Percentiles rank a stretch among this genome's conserved stretches.
phyloP scores from a whole-genome alignment of 148 eudicot genomes.

The Rhododendron kiyosumense region DNA sequence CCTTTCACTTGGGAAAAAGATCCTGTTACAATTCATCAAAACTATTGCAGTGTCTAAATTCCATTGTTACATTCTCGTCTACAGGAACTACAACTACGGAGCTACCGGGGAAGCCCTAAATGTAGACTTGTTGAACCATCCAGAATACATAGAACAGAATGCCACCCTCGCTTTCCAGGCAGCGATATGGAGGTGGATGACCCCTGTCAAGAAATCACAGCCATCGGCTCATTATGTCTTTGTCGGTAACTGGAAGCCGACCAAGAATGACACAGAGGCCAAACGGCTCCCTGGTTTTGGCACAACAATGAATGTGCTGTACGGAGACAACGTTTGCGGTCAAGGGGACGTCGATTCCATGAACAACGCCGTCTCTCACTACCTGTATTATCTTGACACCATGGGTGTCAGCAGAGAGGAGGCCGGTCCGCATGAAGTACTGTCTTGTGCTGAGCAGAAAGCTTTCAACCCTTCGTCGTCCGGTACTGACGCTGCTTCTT shows the following conservation, averaged over 20 bases:
- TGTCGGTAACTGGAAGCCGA: slow-evolving; percentile 82
- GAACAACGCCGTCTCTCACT: slow-evolving; percentile 74
- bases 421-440: slow-evolving; percentile 62
- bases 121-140: slow-evolving; percentile 70
- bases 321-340: slow-evolving; percentile 72
- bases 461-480: slow-evolving; percentile 59
- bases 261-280: slow-evolving; percentile 78
- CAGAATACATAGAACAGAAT: slow-evolving; percentile 90
- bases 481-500: slow-evolving; percentile 28
- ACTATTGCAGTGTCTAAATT: background rate
- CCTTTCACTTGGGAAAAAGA: background rate
- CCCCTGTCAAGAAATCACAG: slow-evolving; percentile 61
- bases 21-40: background rate
- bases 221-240: slow-evolving; percentile 85
- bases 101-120: slow-evolving; percentile 64
- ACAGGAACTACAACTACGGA: slow-evolving; percentile 94
- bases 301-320: slow-evolving; percentile 76
- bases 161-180: slow-evolving; percentile 86
- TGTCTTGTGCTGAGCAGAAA: slow-evolving; percentile 72
- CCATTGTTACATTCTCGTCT: background rate
- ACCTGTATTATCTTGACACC: slow-evolving; percentile 67
- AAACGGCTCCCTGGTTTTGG: slow-evolving; percentile 88
- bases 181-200: slow-evolving; percentile 90
- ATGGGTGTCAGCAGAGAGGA: slow-evolving; percentile 83
- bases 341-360: slow-evolving; percentile 71